Evolutionary conservation across 768 basidiomycete species (phyloP).

Genomic region (Pleurotus giganteus): DNA sequence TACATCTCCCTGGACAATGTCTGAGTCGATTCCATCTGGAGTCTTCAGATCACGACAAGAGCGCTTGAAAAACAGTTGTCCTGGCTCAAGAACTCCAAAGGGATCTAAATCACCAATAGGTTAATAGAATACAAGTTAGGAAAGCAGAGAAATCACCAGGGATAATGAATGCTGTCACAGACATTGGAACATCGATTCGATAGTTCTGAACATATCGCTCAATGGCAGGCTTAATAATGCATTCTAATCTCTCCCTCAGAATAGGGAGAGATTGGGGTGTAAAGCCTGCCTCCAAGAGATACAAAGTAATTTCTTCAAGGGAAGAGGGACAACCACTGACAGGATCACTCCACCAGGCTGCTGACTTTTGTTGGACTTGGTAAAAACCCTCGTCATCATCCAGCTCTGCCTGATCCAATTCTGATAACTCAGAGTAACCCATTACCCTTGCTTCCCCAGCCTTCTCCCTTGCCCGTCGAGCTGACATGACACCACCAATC

Average conservation of each 20-base stretch:
- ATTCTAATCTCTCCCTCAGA: constrained; percentile 51
- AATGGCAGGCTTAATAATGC: constrained; percentile 44
- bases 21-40: constrained; percentile 41
- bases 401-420: constrained; percentile 32
- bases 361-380: constrained; percentile 37
- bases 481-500: constrained; percentile 38
- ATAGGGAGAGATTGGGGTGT: constrained; percentile 45
- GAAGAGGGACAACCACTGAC: constrained; percentile 60
- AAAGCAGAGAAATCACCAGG: constrained; percentile 47
- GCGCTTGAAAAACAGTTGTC: constrained; percentile 58
- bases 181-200: constrained; percentile 53
- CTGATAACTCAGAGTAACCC: constrained; percentile 38
- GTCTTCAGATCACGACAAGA: constrained; percentile 40
- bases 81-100: constrained; percentile 43
- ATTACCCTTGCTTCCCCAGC: constrained; percentile 39
- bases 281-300: constrained; percentile 59
- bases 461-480: constrained; percentile 35
- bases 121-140: background rate
- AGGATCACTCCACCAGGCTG: constrained; percentile 70
- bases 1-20: constrained; percentile 55
- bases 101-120: constrained; percentile 39
- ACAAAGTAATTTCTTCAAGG: constrained; percentile 62
- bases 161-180: constrained; percentile 59
- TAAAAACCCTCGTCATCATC: constrained; percentile 36
- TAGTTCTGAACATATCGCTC: constrained; percentile 40